These are phyloP conservation scores for Boletus bicolor DNA, from an alignment of 768 basidiomycete genomes.

Conservation along the genomic window DNA sequence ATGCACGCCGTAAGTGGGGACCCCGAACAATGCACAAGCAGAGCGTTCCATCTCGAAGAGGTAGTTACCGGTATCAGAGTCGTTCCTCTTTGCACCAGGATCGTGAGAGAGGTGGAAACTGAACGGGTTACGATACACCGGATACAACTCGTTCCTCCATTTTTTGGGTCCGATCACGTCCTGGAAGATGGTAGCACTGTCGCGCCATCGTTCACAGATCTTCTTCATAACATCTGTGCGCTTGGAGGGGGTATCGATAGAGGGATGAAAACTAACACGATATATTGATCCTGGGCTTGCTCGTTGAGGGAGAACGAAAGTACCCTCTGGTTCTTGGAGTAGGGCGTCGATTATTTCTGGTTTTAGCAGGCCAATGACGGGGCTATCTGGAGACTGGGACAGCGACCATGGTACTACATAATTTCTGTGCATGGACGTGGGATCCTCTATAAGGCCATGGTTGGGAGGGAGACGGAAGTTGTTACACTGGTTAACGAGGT, in stretches of 20 bases:
- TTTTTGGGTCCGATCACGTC: slow-evolving; percentile 69
- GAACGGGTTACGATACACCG: slow-evolving; percentile 70
- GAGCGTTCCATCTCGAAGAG: slow-evolving; percentile 89
- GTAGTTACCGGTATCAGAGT: slow-evolving; percentile 48
- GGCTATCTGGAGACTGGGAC: slow-evolving; percentile 44
- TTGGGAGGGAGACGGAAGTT: slow-evolving; percentile 51
- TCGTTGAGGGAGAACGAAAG: slow-evolving; percentile 42
- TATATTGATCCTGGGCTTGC: slow-evolving; percentile 22
- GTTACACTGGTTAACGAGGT: slow-evolving; percentile 67
- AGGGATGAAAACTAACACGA: slow-evolving; percentile 47
- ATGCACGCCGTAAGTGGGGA: slow-evolving; percentile 91
- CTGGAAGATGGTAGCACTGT: slow-evolving; percentile 50
- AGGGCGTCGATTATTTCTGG: slow-evolving; percentile 56
- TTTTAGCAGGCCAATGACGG: slow-evolving; percentile 60
- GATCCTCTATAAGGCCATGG: slow-evolving; percentile 18
- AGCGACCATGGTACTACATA: slow-evolving; percentile 56
- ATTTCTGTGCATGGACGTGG: slow-evolving; percentile 35
- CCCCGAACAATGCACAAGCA: slow-evolving; percentile 84
- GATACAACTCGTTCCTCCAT: slow-evolving; percentile 86
- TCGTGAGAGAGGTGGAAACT: slow-evolving; percentile 41
- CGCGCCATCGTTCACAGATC: slow-evolving; percentile 75
- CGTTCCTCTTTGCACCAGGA: slow-evolving; percentile 28
- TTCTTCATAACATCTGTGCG: slow-evolving; percentile 61
- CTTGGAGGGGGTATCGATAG: slow-evolving; percentile 52
- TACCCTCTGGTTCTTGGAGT: slow-evolving; percentile 40